A percentile compares a stretch with the other conserved stretches of the same genome.
Conservation (phyloP, 192 early-diverging fungal species). For the Umbelopsis sp. region DNA sequence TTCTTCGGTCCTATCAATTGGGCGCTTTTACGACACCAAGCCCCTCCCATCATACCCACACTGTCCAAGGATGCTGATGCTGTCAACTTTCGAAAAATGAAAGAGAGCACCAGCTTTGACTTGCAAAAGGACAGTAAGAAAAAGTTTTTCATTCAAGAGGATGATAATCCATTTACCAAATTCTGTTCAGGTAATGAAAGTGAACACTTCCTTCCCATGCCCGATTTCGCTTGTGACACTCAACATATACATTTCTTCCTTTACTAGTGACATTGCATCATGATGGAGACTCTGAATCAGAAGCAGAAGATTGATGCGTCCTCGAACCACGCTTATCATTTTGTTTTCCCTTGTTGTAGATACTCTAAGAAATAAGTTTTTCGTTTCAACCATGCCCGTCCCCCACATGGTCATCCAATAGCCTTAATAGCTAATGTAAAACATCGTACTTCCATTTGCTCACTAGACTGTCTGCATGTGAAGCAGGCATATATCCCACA, state of each 20-base stretch:
- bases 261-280: constrained; percentile 55
- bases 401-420: not conserved
- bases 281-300: constrained; percentile 53
- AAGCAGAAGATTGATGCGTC: not conserved
- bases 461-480: no score
- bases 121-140: constrained; percentile 55
- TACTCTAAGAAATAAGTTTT: not conserved
- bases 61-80: constrained; percentile 20
- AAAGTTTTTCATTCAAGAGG: constrained; percentile 26
- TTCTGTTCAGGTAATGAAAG: constrained; percentile 53
- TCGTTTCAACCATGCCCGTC: not conserved
- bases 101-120: constrained; percentile 70
- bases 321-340: not conserved
- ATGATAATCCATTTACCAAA: constrained; percentile 58
- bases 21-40: constrained; percentile 84
- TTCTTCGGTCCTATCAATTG: constrained; percentile 92
- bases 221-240: not conserved
- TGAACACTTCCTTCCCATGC: not conserved
- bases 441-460: not conserved
- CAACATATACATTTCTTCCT: not conserved
- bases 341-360: not conserved
- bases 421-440: not conserved
- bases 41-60: constrained; percentile 83
- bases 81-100: constrained; percentile 65
- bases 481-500: no score